A percentile compares a stretch with the other conserved stretches of the same genome.
phyloP scores from a whole-genome alignment of 2,329 filamentous ascomycete genomes.

The Albifimbria verrucaria region DNA sequence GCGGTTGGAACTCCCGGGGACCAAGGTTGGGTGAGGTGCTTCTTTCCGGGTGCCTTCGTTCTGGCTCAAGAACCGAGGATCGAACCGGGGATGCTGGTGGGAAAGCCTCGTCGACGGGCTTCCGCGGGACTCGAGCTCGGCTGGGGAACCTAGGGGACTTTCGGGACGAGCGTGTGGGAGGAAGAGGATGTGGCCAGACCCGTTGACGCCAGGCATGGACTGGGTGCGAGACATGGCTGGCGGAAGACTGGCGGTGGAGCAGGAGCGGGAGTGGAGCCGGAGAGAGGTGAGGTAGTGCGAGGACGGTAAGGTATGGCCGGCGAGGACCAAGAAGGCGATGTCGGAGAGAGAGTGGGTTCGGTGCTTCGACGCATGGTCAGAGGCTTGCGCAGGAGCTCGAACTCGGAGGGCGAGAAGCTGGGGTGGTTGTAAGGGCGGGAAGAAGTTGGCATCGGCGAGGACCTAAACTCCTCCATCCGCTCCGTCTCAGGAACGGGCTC shows the following conservation, averaged over 20 bases:
- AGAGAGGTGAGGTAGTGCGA: conserved; percentile 59
- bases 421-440: conserved; percentile 45
- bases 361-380: conserved; percentile 54
- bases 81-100: conserved; percentile 52
- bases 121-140: conserved; percentile 50
- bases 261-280: conserved; percentile 56
- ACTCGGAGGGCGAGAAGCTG: conserved; percentile 33
- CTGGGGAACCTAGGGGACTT: conserved; percentile 52
- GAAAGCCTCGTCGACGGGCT: conserved; percentile 58
- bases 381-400: conserved; percentile 47
- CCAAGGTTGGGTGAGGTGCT: conserved; percentile 49
- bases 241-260: conserved; percentile 52
- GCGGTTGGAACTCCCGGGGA: conserved; percentile 27
- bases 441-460: conserved; percentile 51
- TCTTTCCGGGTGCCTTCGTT: conserved; percentile 46
- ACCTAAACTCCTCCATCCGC: conserved; percentile 63
- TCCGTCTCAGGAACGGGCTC: conserved; percentile 67
- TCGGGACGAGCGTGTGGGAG: conserved; percentile 50
- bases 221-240: conserved; percentile 60
- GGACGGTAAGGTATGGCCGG: conserved; percentile 54
- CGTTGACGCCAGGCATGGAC: conserved; percentile 61
- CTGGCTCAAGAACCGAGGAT: conserved; percentile 52
- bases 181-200: conserved; percentile 55
- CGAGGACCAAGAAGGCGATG: conserved; percentile 45
- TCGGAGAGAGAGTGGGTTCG: conserved; percentile 54